Percentiles rank a stretch among this genome's conserved stretches.
Conservation (phyloP, 352 stramenopile genomes). For the Phytophthora pini region DNA sequence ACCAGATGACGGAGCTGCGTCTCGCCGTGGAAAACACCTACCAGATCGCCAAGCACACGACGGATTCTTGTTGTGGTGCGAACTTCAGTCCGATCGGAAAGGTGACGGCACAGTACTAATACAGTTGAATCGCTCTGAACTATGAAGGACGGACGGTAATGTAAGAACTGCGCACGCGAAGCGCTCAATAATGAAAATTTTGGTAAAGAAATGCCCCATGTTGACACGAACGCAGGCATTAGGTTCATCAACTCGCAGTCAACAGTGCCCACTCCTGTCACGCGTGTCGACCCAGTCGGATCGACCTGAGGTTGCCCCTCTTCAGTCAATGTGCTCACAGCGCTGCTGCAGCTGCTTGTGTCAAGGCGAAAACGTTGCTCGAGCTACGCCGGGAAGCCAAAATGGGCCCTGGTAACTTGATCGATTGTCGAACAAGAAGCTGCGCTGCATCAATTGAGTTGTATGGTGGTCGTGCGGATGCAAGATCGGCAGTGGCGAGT, state of each 20-base stretch:
- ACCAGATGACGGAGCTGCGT: conserved; percentile 55
- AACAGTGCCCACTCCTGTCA: not conserved
- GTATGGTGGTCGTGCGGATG: too few species aligned
- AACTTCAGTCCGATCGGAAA: conserved; percentile 29
- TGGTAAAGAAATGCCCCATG: conserved; percentile 5
- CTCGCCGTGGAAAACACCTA: conserved; percentile 57
- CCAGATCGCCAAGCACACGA: conserved; percentile 47
- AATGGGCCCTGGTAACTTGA: conserved; percentile 14
- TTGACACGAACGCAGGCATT: conserved; percentile 1
- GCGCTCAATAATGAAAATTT: not conserved
- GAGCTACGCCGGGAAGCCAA: not conserved
- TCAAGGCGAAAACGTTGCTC: conserved; percentile 23
- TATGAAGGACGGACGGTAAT: conserved; percentile 7
- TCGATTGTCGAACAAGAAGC: conserved; percentile 41
- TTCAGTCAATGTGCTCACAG: conserved; percentile 2
- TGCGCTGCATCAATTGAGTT: not conserved
- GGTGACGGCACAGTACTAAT: conserved; percentile 10
- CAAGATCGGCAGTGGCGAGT: conserved; percentile 13
- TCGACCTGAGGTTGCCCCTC: too few species aligned
- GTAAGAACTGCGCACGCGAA: conserved; percentile 4
- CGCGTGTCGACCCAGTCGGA: too few species aligned
- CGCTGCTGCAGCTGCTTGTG: conserved; percentile 11
- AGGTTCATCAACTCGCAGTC: conserved; percentile 9
- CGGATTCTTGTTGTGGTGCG: conserved; percentile 34
- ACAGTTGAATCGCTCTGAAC: conserved; percentile 5